These are phyloP conservation scores for Pouteria campechiana DNA, from an alignment of 179 eudicot species.

Conservation along the genomic window DNA sequence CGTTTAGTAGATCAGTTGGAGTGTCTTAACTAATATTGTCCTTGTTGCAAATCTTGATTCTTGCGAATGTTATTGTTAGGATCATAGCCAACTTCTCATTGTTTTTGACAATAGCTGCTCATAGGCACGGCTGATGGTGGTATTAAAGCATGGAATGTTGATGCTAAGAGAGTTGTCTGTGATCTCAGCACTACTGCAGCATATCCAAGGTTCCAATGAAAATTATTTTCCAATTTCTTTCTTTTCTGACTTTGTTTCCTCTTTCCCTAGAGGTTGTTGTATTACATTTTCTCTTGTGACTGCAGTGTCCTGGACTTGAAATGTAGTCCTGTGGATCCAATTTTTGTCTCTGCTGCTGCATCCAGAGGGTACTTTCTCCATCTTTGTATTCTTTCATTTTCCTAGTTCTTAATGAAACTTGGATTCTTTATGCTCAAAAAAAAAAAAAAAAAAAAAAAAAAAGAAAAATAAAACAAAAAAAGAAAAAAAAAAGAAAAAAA, in stretches of 20 bases:
- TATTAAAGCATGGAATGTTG: slow-evolving; percentile 99
- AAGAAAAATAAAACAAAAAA: too few species aligned
- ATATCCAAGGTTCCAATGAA: slow-evolving; percentile 52
- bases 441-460: too few species aligned
- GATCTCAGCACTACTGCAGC: slow-evolving; percentile 67
- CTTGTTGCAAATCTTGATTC: neutral
- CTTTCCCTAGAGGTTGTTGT: slow-evolving; percentile 8
- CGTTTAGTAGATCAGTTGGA: neutral
- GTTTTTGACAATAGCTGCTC: slow-evolving; percentile 70
- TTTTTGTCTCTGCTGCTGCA: slow-evolving; percentile 95
- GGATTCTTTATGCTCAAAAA: too few species aligned
- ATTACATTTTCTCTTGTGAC: slow-evolving; percentile 7
- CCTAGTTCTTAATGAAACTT: neutral
- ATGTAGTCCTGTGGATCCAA: slow-evolving; percentile 98
- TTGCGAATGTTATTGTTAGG: slow-evolving; percentile 5
- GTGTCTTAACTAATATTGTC: neutral
- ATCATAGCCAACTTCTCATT: slow-evolving; percentile 12
- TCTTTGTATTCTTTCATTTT: neutral
- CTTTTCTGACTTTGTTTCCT: too few species aligned
- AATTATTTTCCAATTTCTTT: neutral
- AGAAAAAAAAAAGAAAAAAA: too few species aligned
- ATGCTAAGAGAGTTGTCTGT: slow-evolving; percentile 96
- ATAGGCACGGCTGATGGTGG: slow-evolving; percentile 98
- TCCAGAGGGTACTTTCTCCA: slow-evolving; percentile 51
- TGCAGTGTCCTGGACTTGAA: slow-evolving; percentile 83